Evolutionary conservation across 176 grass and related monocot species (phyloP).

Genomic region (Musa schizocarpa): DNA sequence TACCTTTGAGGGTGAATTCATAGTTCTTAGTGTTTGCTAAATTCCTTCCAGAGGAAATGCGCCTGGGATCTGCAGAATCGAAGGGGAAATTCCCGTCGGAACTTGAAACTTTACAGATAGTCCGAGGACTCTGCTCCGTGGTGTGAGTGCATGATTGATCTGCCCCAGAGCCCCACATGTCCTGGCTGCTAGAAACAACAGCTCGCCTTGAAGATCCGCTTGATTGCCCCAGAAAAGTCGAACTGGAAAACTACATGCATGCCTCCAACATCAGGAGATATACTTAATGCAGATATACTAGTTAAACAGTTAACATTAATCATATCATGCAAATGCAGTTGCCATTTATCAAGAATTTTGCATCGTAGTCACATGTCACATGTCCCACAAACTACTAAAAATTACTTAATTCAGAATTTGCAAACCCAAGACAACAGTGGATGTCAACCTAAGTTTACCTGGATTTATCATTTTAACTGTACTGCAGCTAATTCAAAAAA

Average conservation of each 20-base stretch:
- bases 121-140: constrained; percentile 60
- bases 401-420: too few species aligned
- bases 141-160: constrained; percentile 47
- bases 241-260: constrained; percentile 39
- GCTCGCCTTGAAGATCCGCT: constrained; percentile 77
- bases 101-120: constrained; percentile 47
- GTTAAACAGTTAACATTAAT: neutral
- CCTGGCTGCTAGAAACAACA: constrained; percentile 63
- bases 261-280: constrained; percentile 21
- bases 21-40: constrained; percentile 54
- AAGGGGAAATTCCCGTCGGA: constrained; percentile 51
- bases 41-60: constrained; percentile 45
- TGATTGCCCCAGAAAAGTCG: constrained; percentile 66
- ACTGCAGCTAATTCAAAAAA: too few species aligned
- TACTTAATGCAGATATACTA: neutral
- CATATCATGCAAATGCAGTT: neutral
- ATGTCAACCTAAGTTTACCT: too few species aligned
- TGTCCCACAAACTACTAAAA: too few species aligned
- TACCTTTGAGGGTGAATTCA: constrained; percentile 68
- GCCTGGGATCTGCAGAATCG: constrained; percentile 40
- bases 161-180: constrained; percentile 34
- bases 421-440: too few species aligned
- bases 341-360: too few species aligned
- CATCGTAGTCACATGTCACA: too few species aligned
- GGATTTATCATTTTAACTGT: too few species aligned